phyloP scores from a whole-genome alignment of 2,329 filamentous ascomycete species.

The Zymoseptoria ardabiliae region DNA sequence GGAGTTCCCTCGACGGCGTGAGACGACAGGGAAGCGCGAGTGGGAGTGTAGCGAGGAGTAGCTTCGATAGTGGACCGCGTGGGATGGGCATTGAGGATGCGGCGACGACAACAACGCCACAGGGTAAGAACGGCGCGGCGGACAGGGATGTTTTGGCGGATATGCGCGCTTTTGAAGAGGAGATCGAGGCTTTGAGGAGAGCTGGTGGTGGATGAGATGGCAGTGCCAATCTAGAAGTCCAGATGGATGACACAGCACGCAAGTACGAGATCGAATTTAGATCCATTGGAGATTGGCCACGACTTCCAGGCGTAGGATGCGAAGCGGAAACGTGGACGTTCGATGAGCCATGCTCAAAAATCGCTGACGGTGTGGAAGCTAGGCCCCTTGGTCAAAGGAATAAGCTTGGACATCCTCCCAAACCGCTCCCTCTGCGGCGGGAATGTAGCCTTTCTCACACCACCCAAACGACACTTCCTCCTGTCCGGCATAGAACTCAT shows the following conservation, averaged over 20 bases:
- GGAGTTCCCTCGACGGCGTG: slow-evolving; percentile 19
- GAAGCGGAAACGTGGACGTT: not conserved
- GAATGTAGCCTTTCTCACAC: slow-evolving; percentile 19
- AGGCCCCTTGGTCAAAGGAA: not conserved
- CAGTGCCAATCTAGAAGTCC: too few relatives aligned
- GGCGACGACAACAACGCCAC: not conserved
- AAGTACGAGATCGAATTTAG: not conserved
- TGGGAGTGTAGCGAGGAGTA: slow-evolving; percentile 6
- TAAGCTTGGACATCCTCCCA: slow-evolving; percentile 6
- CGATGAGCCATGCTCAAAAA: not conserved
- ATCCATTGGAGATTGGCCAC: not conserved
- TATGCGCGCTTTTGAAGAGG: slow-evolving; percentile 26
- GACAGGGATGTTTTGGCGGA: slow-evolving; percentile 25
- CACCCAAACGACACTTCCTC: slow-evolving; percentile 12
- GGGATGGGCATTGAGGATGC: not conserved
- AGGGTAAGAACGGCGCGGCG: not conserved
- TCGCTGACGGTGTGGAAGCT: too few relatives aligned
- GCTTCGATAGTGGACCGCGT: slow-evolving; percentile 15
- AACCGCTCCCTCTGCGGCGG: slow-evolving; percentile 13
- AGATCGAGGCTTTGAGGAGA: slow-evolving; percentile 25
- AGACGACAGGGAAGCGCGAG: not conserved
- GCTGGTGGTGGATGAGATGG: not conserved
- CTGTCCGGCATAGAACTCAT: slow-evolving; percentile 12
- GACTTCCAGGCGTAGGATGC: too few relatives aligned
- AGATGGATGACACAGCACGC: not conserved